Conservation (phyloP, 2,329 filamentous ascomycete species). For the Botryotinia narcissicola region DNA sequence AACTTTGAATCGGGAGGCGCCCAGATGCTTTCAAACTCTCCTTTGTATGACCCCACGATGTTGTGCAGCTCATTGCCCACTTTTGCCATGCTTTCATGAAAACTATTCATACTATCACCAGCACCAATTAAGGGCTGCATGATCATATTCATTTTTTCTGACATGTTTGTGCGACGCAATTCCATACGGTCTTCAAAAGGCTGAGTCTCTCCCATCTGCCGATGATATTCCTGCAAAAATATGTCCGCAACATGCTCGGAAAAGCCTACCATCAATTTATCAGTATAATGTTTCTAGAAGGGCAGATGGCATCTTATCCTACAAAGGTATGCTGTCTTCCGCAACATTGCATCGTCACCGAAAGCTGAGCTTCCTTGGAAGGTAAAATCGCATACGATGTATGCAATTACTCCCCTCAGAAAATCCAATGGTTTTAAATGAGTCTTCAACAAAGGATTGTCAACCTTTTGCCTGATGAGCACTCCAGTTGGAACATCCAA, state of each 20-base stretch:
- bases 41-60: neutral
- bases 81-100: neutral
- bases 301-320: neutral
- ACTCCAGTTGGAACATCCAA: conserved; percentile 2
- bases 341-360: neutral
- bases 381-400: neutral
- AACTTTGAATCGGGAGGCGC: neutral
- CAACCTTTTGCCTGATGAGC: neutral
- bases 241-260: neutral
- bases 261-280: neutral
- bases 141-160: neutral
- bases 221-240: neutral
- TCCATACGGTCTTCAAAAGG: neutral
- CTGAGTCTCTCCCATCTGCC: neutral
- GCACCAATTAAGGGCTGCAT: conserved; percentile 11
- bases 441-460: neutral
- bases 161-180: neutral
- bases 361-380: neutral
- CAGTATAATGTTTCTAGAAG: neutral
- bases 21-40: neutral
- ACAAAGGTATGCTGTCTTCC: neutral
- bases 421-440: neutral
- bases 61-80: neutral
- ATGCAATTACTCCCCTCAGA: neutral
- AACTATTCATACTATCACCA: neutral